Base-by-base conservation (phyloP, 2,329 filamentous ascomycete genomes). In the Penicillium sp. region DNA sequence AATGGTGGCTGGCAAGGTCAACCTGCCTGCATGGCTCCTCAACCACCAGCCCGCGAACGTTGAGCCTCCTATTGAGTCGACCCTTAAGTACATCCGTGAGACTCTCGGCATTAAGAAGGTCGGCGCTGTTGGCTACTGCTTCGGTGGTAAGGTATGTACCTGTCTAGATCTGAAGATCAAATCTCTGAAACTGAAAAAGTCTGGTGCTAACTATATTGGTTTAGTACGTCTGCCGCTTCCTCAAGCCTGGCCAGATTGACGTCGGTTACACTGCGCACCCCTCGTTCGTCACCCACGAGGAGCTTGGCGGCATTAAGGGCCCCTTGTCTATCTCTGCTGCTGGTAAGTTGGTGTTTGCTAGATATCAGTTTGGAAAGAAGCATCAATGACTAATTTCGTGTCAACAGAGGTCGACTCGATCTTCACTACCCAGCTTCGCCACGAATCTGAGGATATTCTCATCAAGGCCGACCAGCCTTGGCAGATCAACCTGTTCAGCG, bases 251-350 rank as follows among this genome's bases (percentile, higher is more conserved):
- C 59, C 73, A 77, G 58, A 80, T 93, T 61, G 80, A 89, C 51
- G 88, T 83, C 50, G 90, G 88, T 37, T 94, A 82, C 74, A 75
- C 84, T 17, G 90, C 89, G 1, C 90, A 94, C 73, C 90, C 90
- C 0, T 89, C 85, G 26, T 91, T 91, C 63, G 84, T 94, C 30
- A 79, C 83, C 6, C 77, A 84, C 57, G 83, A 84, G 2, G 88
- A 91, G 73, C 81, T 91, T 46, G 76, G 77, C 16, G 82, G 80
- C 45, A 86, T 91, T 64, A 78, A 78, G n/a, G 85, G 84, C 0
- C 88, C 88, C 0, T 74, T 90, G 5, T 86, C 85, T 51, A 89
- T 91, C 65, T 79, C 85, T 41, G 86, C 78, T 60, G 75, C 77
- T 48, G 73, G 77, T 78, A 70, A 63, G 75, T 68, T 42, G 4